Conservation (phyloP, 331 rosid species). For the Saraca asoca region DNA sequence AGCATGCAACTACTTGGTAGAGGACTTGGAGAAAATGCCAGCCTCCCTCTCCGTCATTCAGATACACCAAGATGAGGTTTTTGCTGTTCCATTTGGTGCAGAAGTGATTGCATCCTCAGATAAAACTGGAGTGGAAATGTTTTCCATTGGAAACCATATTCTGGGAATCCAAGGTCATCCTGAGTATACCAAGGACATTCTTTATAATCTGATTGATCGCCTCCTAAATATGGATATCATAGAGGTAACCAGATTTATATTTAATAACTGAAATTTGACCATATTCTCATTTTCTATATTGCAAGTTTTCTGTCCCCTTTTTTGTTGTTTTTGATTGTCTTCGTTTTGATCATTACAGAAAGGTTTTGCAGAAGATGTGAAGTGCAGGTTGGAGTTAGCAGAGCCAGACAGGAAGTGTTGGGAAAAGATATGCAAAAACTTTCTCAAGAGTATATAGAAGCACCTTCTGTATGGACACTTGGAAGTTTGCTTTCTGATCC, state of each 20-base stretch:
- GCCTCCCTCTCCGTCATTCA: slow-evolving; percentile 50
- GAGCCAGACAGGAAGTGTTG: slow-evolving; percentile 60
- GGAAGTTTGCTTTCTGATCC: neutral
- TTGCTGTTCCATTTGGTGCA: slow-evolving; percentile 64
- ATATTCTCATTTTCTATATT: too few relatives aligned
- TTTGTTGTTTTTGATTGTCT: neutral
- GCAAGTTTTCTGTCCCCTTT: too few relatives aligned
- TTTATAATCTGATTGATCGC: slow-evolving; percentile 53
- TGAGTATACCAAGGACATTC: slow-evolving; percentile 61
- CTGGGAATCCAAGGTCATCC: slow-evolving; percentile 80
- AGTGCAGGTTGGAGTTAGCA: slow-evolving; percentile 35
- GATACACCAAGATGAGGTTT: slow-evolving; percentile 71
- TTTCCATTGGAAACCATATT: slow-evolving; percentile 53
- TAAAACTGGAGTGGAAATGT: slow-evolving; percentile 69
- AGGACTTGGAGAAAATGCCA: slow-evolving; percentile 44
- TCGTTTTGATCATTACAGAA: slow-evolving; percentile 38
- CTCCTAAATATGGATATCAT: slow-evolving; percentile 46
- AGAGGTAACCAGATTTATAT: slow-evolving; percentile 39
- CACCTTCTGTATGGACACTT: neutral
- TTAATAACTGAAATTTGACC: neutral
- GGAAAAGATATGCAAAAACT: slow-evolving; percentile 62
- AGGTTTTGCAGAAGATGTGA: slow-evolving; percentile 56
- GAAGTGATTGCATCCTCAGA: slow-evolving; percentile 61
- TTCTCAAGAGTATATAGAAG: slow-evolving; percentile 48
- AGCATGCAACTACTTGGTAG: slow-evolving; percentile 16